Base-by-base conservation (phyloP, 2,329 filamentous ascomycete genomes). In the Diaporthe humulicola region DNA sequence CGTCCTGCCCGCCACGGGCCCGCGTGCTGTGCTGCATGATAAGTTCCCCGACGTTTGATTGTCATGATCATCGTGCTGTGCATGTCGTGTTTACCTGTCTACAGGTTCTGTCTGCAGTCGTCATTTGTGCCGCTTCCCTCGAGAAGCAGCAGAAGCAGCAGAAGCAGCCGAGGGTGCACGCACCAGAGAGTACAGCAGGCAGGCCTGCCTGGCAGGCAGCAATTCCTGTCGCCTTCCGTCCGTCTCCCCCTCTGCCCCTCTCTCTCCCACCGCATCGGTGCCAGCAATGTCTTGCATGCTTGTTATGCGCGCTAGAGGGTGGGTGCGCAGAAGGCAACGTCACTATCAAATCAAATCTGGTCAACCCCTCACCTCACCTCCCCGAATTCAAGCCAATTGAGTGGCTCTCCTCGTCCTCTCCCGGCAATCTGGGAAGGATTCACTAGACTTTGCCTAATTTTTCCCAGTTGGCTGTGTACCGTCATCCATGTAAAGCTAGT, bases 231-330 rank as follows among this genome's bases (percentile, higher is more conserved):
- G 4, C 3, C 30, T 7, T 30, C 25, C 12, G n/a, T 7, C 57
- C 3, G 4, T 4, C 22, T 7, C 30, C 3, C 45, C 28, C 25
- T 12, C 45, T 19, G 45, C 10, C 19, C 42, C 28, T 17, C 45
- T n/a, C 33, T 58, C 33, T 12, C 71, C 72, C 56, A 70, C 33
- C 60, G 66, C 74, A 69, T 48, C 66, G 74, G 71, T 67, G 74
- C 74, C 72, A 76, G 72, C 74, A 76, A 74, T 76, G 74, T 74
- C 74, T 71, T 76, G 72, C 74, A 76, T 76, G 74, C 74, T 71
- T 74, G 60, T n/a, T 36, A 61, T 38, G 48, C 57, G 33, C 57
- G 40, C 70, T 69, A 64, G 28, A 25, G 60, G 15, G n/a, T 30
- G 33, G 54, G 33, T 28, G 54, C 30, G 52, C 40, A 50, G 56